Evolutionary conservation across 2,329 filamentous ascomycete genomes (phyloP), one percentile per base, ranked within the genome.

Genomic region (Fusarium hainanense): DNA sequence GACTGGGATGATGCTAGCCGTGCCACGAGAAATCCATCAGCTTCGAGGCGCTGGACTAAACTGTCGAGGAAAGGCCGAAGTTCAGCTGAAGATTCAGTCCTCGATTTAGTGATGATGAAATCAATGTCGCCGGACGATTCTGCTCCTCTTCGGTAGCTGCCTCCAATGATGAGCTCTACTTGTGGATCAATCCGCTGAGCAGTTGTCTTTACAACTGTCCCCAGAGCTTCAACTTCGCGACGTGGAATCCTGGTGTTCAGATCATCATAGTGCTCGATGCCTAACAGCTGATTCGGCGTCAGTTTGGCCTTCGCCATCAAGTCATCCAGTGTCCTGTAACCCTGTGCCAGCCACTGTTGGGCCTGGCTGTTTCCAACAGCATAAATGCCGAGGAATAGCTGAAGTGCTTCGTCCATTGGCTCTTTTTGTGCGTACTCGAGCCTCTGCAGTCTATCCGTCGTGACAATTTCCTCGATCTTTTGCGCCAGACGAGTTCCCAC

Each of bases 391-490:
- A 93, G 83, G 75, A 98, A 98, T 0, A 88, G 78, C 60, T 90
- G 87, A 2, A 97, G 80, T 0, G 88, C 80, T 18, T 84, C 80
- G 68, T 93, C 89, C n/a, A 85, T 83, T 0, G 91, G 88, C 48
- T 97, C 91, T 5, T 84, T 79, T 57, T 87, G 86, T 1, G 92
- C 88, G 72, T 90, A 88, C 34, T 97, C 91, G 1, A 98, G 85
- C 40, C 91, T 87, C 43, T 87, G 87, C 1, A 98, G 85, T 27
- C 85, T 84, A 73, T 93, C 87, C 0, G 93, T 97, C 41, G 85
- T 84, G 4, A 89, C 92, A 44, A 98, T 97, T 76, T 98, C 95
- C 74, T 96, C 93, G 68, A 98, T 96, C 78, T 97, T 97, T 27
- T 87, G 84, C 0, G 94, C 94, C 3, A 98, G 82, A 2, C 92